A percentile compares a stretch with the other conserved stretches of the same genome.
Conservation (phyloP, 345 rosid genomes). For the Populus ilicifolia region DNA sequence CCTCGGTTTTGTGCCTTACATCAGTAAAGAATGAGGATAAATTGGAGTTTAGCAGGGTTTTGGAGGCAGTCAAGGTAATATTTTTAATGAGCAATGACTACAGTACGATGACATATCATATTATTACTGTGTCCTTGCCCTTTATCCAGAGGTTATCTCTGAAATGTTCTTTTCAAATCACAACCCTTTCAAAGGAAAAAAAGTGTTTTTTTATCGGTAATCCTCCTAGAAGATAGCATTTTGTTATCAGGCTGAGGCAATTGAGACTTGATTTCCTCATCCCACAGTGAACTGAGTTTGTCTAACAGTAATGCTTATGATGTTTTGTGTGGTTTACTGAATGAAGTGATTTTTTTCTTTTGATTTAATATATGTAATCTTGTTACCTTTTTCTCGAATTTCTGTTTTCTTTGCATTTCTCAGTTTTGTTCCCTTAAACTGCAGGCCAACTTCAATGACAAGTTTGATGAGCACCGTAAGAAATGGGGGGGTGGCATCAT, state of each 20-base stretch:
- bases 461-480: slow-evolving; percentile 66
- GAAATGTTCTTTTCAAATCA: neutral
- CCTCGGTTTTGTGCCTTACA: slow-evolving; percentile 66
- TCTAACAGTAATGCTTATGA: neutral
- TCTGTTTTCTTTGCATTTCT: neutral
- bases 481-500: slow-evolving; percentile 87
- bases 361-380: too few species aligned
- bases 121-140: neutral
- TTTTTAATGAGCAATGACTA: neutral
- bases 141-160: neutral
- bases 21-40: slow-evolving; percentile 75
- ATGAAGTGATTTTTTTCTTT: neutral
- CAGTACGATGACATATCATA: neutral
- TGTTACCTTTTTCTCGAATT: neutral
- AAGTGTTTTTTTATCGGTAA: neutral
- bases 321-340: neutral
- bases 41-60: slow-evolving; percentile 63
- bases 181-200: too few species aligned
- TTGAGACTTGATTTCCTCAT: too few species aligned
- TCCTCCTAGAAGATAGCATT: neutral
- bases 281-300: neutral
- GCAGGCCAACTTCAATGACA: slow-evolving; percentile 73
- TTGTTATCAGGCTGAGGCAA: neutral
- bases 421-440: neutral
- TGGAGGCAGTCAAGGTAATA: slow-evolving; percentile 72